Evolutionary conservation across 2,329 filamentous ascomycete genomes (phyloP), one percentile per base, ranked within the genome.

Genomic region (Calonectria pseudoreteaudii): DNA sequence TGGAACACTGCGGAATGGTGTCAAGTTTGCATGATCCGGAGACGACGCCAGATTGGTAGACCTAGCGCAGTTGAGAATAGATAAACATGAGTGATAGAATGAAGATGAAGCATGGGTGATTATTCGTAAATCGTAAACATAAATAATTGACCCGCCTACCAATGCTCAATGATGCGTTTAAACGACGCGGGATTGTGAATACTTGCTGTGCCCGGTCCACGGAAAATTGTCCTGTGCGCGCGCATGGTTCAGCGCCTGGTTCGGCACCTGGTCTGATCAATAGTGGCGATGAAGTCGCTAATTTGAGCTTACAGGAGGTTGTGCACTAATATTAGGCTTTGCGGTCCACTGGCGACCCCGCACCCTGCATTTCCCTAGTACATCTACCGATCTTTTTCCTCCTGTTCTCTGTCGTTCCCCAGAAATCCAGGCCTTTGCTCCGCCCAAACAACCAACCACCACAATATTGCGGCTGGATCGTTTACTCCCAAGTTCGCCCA

Each of bases 1-100:
- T 70, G 86, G 86, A 0, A 88, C 86, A 0, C 73, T 87, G 64
- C 79, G 77, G 28, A 87, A 87, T n/a, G 80, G 81, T 2, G 81
- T 87, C 1, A 49, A 75, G 36, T 73, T 75, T 60, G 50, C 60
- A n/a, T 66, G 3, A 47, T 26, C 14, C 9, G 31, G 34, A 20
- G 14, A 16, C 14, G 20, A 14, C 7, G 44, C 11, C 0, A 26
- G n/a, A 18, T 1, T 16, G 31, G 2, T 26, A 34, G n/a, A 41
- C n/a, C n/a, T n/a, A n/a, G n/a, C 4, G 34, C 16, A 16, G 23
- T 36, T 0, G 34, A 38, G 38, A 18, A 36, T 26, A 41, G 52
- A 34, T 18, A 34, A 41, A 34, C 20, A 38, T 2, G 31, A 18
- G 4, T 18, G n/a, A 3, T 26, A 28, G 36, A 14, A 18, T 18